Conservation (phyloP, 2,329 filamentous ascomycete species). For the Fusarium torreyae region DNA sequence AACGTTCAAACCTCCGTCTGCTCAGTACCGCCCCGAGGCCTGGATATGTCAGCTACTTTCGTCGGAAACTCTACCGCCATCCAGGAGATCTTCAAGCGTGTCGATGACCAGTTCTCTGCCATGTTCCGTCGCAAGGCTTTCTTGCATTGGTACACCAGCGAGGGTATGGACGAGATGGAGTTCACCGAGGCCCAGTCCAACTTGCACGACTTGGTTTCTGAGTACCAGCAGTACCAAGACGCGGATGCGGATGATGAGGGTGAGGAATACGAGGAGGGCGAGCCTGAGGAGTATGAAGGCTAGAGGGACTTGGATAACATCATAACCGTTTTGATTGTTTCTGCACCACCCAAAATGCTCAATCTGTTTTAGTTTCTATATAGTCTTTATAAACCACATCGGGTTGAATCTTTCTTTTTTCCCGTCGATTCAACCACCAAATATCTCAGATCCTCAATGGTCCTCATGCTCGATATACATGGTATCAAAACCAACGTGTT, state of each 20-base stretch:
- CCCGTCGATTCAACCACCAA: constrained; percentile 26
- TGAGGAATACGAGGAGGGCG: constrained; percentile 73
- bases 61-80: constrained; percentile 99
- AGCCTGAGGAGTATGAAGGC: constrained; percentile 35
- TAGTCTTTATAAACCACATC: constrained; percentile 38
- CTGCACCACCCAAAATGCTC: constrained; percentile 20
- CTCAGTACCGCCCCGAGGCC: constrained; percentile 96
- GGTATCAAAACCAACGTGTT: constrained; percentile 14
- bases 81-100: constrained; percentile 99
- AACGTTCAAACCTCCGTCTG: constrained; percentile 99
- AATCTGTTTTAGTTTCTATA: constrained; percentile 27
- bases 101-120: constrained; percentile 99
- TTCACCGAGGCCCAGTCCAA: constrained; percentile 99
- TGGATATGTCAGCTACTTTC: constrained; percentile 99
- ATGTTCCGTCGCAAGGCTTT: constrained; percentile 99
- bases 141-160: constrained; percentile 99
- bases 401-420: constrained; percentile 24
- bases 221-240: constrained; percentile 99
- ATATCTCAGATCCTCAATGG: not conserved
- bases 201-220: constrained; percentile 99
- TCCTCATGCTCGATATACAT: constrained; percentile 34
- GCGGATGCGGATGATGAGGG: constrained; percentile 96
- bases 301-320: constrained; percentile 29
- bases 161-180: constrained; percentile 99
- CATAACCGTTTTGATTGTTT: constrained; percentile 24